phyloP scores from a whole-genome alignment of 2,329 filamentous ascomycete species.

The Alternaria sp. region DNA sequence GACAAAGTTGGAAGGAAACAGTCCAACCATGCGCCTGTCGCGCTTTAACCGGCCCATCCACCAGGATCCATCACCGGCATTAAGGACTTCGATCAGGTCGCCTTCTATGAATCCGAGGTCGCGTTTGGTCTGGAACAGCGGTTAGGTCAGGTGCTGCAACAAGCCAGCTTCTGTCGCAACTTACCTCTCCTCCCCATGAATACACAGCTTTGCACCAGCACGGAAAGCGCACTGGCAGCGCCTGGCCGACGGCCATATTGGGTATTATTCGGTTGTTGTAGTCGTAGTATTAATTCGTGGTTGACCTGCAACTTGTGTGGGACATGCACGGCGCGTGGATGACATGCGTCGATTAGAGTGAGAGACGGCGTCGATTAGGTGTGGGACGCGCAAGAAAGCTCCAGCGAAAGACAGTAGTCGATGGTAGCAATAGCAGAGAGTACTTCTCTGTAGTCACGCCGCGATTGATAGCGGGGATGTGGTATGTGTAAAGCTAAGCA shows the following conservation, averaged over 20 bases:
- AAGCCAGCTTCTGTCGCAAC: constrained; percentile 22
- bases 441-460: constrained; percentile 17
- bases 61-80: constrained; percentile 97
- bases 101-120: constrained; percentile 98
- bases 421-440: constrained; percentile 22
- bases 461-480: constrained; percentile 28
- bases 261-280: background rate
- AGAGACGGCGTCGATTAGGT: constrained; percentile 12
- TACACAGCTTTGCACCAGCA: constrained; percentile 93
- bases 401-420: constrained; percentile 17
- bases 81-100: constrained; percentile 96
- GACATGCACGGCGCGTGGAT: constrained; percentile 17
- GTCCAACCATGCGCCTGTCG: constrained; percentile 87
- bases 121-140: constrained; percentile 71
- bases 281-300: constrained; percentile 11
- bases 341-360: constrained; percentile 28
- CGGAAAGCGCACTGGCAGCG: constrained; percentile 80
- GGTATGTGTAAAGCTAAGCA: constrained; percentile 24
- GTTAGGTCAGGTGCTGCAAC: constrained; percentile 32
- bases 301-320: constrained; percentile 32
- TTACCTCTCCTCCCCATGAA: constrained; percentile 85
- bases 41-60: constrained; percentile 94
- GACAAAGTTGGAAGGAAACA: constrained; percentile 98
- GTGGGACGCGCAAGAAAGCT: constrained; percentile 6
- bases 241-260: constrained; percentile 58